Evolutionary conservation across 2,329 filamentous ascomycete species (phyloP).

Genomic region (Sporothrix euskadiensis): DNA sequence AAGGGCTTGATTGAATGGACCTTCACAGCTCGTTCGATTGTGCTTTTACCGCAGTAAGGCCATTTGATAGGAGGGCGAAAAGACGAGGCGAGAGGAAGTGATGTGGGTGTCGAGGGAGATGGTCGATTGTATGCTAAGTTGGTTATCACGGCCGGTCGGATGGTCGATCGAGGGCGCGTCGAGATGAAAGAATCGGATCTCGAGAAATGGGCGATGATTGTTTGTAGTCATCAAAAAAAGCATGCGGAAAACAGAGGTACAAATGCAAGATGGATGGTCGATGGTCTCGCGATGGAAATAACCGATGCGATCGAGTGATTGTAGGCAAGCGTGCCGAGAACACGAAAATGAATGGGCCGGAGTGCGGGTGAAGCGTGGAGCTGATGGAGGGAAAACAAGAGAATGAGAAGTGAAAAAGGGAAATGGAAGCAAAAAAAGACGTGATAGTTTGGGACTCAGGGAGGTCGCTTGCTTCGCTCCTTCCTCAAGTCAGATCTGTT

Average conservation of each 20-base stretch:
- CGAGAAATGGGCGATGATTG: not conserved
- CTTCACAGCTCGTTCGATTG: slow-evolving; percentile 9
- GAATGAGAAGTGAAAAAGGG: not conserved
- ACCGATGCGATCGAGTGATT: not conserved
- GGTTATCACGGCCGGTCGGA: not conserved
- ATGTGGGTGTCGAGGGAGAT: not conserved
- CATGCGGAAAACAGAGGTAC: not conserved
- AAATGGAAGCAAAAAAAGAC: not conserved
- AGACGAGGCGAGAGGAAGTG: not conserved
- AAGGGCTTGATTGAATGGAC: not conserved
- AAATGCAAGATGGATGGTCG: not conserved
- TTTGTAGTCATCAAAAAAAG: not conserved
- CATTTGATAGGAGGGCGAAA: slow-evolving; percentile 2
- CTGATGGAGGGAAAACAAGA: not conserved
- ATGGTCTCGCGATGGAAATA: not conserved
- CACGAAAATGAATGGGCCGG: not conserved
- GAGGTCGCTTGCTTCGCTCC: slow-evolving; percentile 14
- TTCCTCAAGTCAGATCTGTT: slow-evolving; percentile 23
- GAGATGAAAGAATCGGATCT: not conserved
- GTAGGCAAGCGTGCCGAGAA: not conserved
- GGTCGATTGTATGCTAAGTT: not conserved
- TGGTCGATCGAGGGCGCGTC: not conserved
- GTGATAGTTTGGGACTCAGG: not conserved
- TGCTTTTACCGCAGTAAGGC: slow-evolving; percentile 15
- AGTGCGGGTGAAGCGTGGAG: not conserved